Base-by-base conservation (phyloP, 1,284 basidiomycete genomes). In the Ustilago crameri region DNA sequence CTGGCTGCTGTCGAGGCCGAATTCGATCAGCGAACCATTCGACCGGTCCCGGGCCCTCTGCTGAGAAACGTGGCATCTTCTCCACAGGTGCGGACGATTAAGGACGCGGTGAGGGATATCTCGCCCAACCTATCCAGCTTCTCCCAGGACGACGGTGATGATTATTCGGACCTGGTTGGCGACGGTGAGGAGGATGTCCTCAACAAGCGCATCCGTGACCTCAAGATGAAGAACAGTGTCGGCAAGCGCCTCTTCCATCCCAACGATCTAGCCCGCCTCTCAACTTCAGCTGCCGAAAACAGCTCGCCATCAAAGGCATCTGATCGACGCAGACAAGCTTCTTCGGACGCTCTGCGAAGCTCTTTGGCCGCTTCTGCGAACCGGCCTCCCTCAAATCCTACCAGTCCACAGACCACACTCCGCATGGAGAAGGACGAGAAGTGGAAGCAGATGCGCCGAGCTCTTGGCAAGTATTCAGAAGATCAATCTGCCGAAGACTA, bases 21-120 rank as follows among this genome's bases (percentile, higher is more conserved):
- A 17, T 73, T 78, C 41, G 76, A 80, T 45, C 72, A 90, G 30
- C 89, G 89, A 35, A 75, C 69, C 27, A 80, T 72, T 47, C 58
- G 61, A 30, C 75, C 74, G 10, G 60, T 60, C 32, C 41, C 43
- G 5, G 51, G 30, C 17, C 66, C 66, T 20, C 50, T 59, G 12
- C 30, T 73, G 30, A 59, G 63, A 45, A 63, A 41, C 26, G 63
- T 53, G 15, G 51, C 59, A 30, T 67, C 74, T 10, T 65, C 61
- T 18, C 57, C 71, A 12, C 60, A 58, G 30, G 64, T 68, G 0
- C 52, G 60, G 17, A 32, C 18, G 14, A 27, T 50, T 5, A 55
- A 48, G 22, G 50, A 60, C 8, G 26, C 38, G 7, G 24, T 49
- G 22, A 49, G 32, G 32, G 41, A 59, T 2, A 24, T 40, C 3